Conservation (phyloP, 345 rosid species). For the Citrus cavaleriei region DNA sequence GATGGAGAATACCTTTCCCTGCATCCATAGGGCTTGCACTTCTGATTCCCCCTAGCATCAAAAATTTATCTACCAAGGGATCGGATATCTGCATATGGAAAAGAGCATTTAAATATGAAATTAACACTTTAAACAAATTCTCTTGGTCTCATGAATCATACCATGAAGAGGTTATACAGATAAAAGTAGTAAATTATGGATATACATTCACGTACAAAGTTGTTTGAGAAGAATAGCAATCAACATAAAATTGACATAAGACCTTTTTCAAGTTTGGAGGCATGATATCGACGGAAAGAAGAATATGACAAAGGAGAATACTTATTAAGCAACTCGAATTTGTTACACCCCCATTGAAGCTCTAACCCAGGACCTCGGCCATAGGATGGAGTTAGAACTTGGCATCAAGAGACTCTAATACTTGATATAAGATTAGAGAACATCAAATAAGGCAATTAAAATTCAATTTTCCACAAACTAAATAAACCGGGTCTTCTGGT, state of each 20-base stretch:
- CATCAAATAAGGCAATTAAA: neutral
- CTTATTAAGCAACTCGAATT: neutral
- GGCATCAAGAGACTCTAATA: too few species aligned
- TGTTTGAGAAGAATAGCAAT: neutral
- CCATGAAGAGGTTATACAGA: neutral
- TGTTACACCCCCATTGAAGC: too few species aligned
- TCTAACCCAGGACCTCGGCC: too few species aligned
- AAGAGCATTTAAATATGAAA: neutral
- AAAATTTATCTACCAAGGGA: constrained; percentile 46
- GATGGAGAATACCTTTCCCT: constrained; percentile 51
- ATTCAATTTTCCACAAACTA: neutral
- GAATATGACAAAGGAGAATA: neutral
- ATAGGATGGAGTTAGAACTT: too few species aligned
- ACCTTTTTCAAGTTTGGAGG: neutral
- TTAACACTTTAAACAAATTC: neutral
- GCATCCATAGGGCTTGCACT: constrained; percentile 52
- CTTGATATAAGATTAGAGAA: neutral
- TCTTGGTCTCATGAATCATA: neutral
- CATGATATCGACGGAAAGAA: neutral
- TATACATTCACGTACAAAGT: neutral
- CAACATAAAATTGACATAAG: neutral
- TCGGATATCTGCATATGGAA: constrained; percentile 37
- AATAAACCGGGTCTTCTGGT: neutral
- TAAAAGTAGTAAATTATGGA: neutral
- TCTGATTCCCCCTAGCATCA: constrained; percentile 51